These are phyloP conservation scores for Phytopythium sindhum DNA, from an alignment of 352 stramenopile species.

Conservation along the genomic window DNA sequence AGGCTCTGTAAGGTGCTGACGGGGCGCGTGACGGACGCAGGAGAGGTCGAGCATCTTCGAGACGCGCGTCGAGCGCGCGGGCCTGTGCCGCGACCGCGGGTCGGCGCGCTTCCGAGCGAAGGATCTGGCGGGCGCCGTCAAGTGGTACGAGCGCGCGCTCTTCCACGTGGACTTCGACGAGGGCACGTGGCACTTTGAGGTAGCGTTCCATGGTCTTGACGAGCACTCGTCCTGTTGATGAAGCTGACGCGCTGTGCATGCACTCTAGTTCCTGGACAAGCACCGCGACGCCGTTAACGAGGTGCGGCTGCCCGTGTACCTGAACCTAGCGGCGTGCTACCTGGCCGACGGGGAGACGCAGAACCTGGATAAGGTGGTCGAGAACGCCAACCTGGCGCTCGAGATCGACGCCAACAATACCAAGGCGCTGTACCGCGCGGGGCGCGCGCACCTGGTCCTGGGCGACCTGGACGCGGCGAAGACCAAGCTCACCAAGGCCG, in stretches of 20 bases:
- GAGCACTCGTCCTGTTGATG: no score
- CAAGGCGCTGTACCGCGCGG: conserved; percentile 82
- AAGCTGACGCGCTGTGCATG: background rate
- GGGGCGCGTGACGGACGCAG: conserved; percentile 13
- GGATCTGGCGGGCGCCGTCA: conserved; percentile 37
- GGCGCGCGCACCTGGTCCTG: conserved; percentile 51
- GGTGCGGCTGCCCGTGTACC: conserved; percentile 68
- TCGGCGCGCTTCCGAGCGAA: conserved; percentile 54
- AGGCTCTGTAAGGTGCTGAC: background rate
- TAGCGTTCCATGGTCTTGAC: conserved; percentile 10
- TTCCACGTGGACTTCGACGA: conserved; percentile 86
- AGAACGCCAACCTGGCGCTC: conserved; percentile 68
- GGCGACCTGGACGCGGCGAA: conserved; percentile 56
- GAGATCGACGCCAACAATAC: conserved; percentile 71
- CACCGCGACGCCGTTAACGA: conserved; percentile 71
- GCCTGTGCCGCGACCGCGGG: conserved; percentile 62
- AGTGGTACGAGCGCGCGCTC: conserved; percentile 76
- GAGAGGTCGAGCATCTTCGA: conserved; percentile 85
- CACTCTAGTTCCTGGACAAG: conserved; percentile 58
- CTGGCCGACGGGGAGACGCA: conserved; percentile 37
- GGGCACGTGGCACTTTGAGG: conserved; percentile 83
- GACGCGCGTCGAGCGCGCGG: conserved; percentile 64
- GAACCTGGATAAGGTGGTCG: conserved; percentile 44
- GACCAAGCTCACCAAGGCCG: conserved; percentile 64
- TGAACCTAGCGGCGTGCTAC: conserved; percentile 81